These are phyloP conservation scores for Cordyceps javanica DNA, from an alignment of 2,329 filamentous ascomycete genomes.

Conservation along the genomic window DNA sequence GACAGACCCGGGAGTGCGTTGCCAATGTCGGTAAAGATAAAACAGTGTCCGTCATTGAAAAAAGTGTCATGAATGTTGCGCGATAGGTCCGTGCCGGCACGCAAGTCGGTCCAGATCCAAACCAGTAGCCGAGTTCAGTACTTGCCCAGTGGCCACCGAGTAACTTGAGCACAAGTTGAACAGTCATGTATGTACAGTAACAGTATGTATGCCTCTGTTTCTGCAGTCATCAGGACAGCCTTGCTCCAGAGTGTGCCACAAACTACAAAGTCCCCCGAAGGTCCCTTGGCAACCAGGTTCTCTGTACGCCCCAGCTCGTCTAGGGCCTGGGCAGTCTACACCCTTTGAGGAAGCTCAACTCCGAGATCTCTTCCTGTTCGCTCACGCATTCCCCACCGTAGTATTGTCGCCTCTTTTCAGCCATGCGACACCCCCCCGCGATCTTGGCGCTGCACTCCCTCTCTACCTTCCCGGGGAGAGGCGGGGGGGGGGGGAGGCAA, in stretches of 20 bases:
- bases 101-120: too few species aligned
- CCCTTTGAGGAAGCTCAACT: slow-evolving; percentile 10
- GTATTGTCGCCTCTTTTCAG: slow-evolving; percentile 4
- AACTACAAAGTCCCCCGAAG: not conserved
- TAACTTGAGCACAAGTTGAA: too few species aligned
- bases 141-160: too few species aligned
- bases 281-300: slow-evolving; percentile 4
- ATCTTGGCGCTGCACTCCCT: slow-evolving; percentile 8
- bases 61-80: too few species aligned
- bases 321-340: slow-evolving; percentile 9
- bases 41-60: too few species aligned
- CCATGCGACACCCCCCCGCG: slow-evolving; percentile 1
- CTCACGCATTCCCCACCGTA: not conserved
- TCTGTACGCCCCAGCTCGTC: not conserved
- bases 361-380: not conserved
- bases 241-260: not conserved
- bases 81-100: too few species aligned
- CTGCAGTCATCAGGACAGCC: too few species aligned
- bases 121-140: too few species aligned
- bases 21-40: too few species aligned
- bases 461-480: not conserved
- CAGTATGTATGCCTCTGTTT: too few species aligned
- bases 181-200: too few species aligned
- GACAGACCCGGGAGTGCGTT: too few species aligned
- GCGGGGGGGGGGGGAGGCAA: not conserved